These are phyloP conservation scores for Ulota crispa DNA, from an alignment of 225 moss, liverwort and hornwort species.

Conservation along the genomic window DNA sequence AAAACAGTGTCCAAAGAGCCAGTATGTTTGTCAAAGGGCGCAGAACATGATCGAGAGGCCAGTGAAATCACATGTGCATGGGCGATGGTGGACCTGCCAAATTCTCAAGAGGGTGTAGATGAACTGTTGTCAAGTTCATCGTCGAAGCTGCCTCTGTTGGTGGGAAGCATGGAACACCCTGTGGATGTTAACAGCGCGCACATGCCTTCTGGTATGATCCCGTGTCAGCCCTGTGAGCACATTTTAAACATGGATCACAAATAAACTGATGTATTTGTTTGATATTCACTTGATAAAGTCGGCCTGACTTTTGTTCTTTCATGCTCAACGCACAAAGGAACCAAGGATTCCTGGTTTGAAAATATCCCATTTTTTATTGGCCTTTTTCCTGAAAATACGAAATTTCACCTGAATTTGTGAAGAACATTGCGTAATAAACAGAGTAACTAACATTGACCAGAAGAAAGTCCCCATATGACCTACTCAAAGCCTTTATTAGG, in stretches of 20 bases:
- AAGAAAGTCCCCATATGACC: background rate
- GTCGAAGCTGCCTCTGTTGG: conserved; percentile 35
- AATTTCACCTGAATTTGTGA: background rate
- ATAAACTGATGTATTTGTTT: background rate
- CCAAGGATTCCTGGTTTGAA: background rate
- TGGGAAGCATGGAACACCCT: conserved; percentile 34
- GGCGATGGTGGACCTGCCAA: conserved; percentile 45
- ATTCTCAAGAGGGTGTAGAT: conserved; percentile 18
- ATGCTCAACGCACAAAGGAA: background rate
- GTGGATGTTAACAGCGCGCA: conserved; percentile 31
- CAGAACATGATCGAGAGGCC: conserved; percentile 26
- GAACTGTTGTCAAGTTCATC: conserved; percentile 22
- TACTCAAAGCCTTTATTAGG: background rate
- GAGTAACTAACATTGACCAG: background rate
- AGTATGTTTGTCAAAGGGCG: conserved; percentile 15
- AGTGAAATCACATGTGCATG: conserved; percentile 42
- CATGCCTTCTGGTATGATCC: conserved; percentile 35
- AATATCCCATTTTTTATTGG: background rate
- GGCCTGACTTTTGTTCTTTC: background rate
- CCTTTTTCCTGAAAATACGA: background rate
- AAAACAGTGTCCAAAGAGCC: conserved; percentile 1
- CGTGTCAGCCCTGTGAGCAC: background rate
- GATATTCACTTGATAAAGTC: background rate
- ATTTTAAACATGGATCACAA: background rate
- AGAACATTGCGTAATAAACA: background rate